A percentile compares a stretch with the other conserved stretches of the same genome.
Conservation (phyloP, 1,139 yeast species). For the Diutina siamensis region DNA sequence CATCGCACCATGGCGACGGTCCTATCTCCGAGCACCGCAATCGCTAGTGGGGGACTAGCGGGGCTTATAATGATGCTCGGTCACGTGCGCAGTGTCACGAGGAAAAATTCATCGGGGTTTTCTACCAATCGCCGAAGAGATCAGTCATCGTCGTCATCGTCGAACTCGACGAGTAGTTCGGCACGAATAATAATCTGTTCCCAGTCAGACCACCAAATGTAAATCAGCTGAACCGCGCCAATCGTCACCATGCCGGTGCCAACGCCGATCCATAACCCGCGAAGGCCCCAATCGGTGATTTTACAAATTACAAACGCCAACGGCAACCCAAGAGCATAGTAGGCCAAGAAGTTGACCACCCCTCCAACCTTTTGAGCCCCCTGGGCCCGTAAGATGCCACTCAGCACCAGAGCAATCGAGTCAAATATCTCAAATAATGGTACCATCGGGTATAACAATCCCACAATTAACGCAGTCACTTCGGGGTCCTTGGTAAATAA, state of each 20-base stretch:
- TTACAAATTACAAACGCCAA: conserved; percentile 56
- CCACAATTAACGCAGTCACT: conserved; percentile 38
- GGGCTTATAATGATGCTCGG: no score
- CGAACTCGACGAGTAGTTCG: conserved; percentile 11
- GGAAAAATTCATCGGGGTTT: no score
- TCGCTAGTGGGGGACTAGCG: no score
- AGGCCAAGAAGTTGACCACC: conserved; percentile 59
- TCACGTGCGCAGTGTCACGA: no score
- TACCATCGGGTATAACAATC: conserved; percentile 54
- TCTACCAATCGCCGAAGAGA: no score
- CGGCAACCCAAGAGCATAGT: conserved; percentile 55
- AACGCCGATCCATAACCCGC: conserved; percentile 85
- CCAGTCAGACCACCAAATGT: conserved; percentile 31
- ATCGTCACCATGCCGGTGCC: conserved; percentile 66
- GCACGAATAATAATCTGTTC: conserved; percentile 20
- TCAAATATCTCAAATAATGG: conserved; percentile 69
- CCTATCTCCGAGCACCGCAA: no score
- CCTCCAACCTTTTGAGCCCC: conserved; percentile 85
- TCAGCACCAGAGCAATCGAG: conserved; percentile 72
- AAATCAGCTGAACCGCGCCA: conserved; percentile 43
- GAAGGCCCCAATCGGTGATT: conserved; percentile 36
- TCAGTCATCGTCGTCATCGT: conserved; percentile 9
- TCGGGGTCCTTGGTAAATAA: conserved; percentile 62
- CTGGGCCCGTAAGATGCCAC: conserved; percentile 77
- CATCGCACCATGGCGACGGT: no score